Evolutionary conservation across 2,329 filamentous ascomycete genomes (phyloP), one percentile per base, ranked within the genome.

Genomic region (Epichloe gansuensis): DNA sequence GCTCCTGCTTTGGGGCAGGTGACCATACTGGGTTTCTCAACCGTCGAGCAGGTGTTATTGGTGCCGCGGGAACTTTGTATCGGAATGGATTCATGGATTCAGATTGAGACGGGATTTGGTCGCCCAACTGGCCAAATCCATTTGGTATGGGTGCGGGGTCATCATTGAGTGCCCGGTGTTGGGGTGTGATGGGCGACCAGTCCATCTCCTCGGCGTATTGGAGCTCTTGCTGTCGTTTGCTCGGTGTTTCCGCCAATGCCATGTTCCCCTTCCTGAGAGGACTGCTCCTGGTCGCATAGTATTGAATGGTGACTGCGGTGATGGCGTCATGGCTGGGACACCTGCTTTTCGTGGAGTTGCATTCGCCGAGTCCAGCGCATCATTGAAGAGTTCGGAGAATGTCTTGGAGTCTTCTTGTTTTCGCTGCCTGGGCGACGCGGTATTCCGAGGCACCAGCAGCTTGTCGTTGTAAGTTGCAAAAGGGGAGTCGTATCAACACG

Each of bases 1-100:
- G 73, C 59, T 65, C 77, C 60, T 62, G 72, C 50, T 72, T 70
- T 28, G 83, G 68, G 1, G 76, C 67, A 0, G 80, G 75, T 38
- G 74, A 71, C 54, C 77, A 79, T 4, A 77, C 76, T 1, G 83
- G 82, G 55, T 85, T 86, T 35, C 79, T 74, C 6, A 81, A 65
- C 44, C 75, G 74, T 42, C 82, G 78, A 2, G 83, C 82, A 23
- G 83, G 82, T n/a, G 76, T 78, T 13, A 75, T 78, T 13, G 86
- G 86, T 1, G 84, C 83, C 0, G 82, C 75, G 4, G 86, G 86
- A 3, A 89, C 75, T 54, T 77, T 81, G 67, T 81, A 85, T 74
- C 81, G 84, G 62, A 90, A 89, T 1, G 83, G 79, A 1, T 70
- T 73, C 13, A 68, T 56, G 7, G 38, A 57, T 44, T 72, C 70